A percentile compares a stretch with the other conserved stretches of the same genome.
phyloP scores from a whole-genome alignment of 1,284 basidiomycete genomes.

The Coniferiporia sulphurascens region DNA sequence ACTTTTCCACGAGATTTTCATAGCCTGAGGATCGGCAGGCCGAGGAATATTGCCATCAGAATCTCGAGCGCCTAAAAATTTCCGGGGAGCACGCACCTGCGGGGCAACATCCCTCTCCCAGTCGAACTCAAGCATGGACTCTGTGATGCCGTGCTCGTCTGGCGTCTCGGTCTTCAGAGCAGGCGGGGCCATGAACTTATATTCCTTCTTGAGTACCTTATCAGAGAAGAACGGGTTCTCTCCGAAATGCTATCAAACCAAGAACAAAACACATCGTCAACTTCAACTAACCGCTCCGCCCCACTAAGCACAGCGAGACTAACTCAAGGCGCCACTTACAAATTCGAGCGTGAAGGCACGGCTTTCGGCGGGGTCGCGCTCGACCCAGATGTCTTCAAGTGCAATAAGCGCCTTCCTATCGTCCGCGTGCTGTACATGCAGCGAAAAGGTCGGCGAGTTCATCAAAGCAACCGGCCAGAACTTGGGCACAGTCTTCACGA shows the following conservation, averaged over 20 bases:
- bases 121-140: constrained; percentile 69
- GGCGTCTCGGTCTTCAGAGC: constrained; percentile 49
- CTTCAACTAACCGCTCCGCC: too few relatives aligned
- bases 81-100: constrained; percentile 41
- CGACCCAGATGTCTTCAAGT: constrained; percentile 76
- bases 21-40: constrained; percentile 36
- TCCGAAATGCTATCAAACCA: constrained; percentile 60
- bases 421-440: constrained; percentile 60
- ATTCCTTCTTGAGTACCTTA: constrained; percentile 72
- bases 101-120: constrained; percentile 69
- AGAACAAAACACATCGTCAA: neutral
- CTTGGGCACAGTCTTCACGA: constrained; percentile 60
- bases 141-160: constrained; percentile 68
- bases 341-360: constrained; percentile 77
- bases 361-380: constrained; percentile 58
- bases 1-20: constrained; percentile 79
- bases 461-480: constrained; percentile 79
- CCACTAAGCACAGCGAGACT: neutral
- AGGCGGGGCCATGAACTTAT: constrained; percentile 59
- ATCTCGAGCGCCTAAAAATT: neutral
- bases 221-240: constrained; percentile 79
- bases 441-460: constrained; percentile 56
- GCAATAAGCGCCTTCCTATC: constrained; percentile 72
- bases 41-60: neutral
- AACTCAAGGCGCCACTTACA: constrained; percentile 43